Conservation (phyloP, 1,284 basidiomycete genomes). For the Amanita bisporigera region DNA sequence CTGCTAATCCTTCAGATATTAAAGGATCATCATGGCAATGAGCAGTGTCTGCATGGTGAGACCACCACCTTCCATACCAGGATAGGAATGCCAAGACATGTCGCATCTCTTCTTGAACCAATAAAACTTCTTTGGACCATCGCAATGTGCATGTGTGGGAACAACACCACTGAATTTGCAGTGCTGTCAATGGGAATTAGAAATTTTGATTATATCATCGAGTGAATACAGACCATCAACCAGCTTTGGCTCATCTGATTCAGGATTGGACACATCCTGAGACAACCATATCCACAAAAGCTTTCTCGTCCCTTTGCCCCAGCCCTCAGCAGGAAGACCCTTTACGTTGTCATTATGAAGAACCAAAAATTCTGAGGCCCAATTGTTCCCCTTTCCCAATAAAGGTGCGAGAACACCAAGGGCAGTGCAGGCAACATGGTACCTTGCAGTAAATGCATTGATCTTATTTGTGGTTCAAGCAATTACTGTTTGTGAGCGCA, state of each 20-base stretch:
- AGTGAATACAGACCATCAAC: not conserved
- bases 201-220: not conserved
- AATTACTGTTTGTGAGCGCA: slow-evolving; percentile 14
- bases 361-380: slow-evolving; percentile 1
- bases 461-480: slow-evolving; percentile 11
- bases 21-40: not conserved
- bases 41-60: not conserved
- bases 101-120: slow-evolving; percentile 29
- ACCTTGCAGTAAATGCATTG: slow-evolving; percentile 13
- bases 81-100: slow-evolving; percentile 11
- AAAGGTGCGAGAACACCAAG: slow-evolving; percentile 3
- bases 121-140: slow-evolving; percentile 26
- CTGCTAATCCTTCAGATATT: not conserved
- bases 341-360: not conserved
- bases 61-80: slow-evolving; percentile 22
- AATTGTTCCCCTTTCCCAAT: slow-evolving; percentile 9
- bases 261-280: not conserved
- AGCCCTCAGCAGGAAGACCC: not conserved
- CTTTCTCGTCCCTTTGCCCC: not conserved
- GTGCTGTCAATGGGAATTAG: slow-evolving; percentile 5
- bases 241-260: not conserved
- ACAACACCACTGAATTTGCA: slow-evolving; percentile 32
- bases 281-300: not conserved
- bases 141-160: slow-evolving; percentile 16
- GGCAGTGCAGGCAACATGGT: slow-evolving; percentile 10